Evolutionary conservation across 306 rosid species (phyloP).

Genomic region (Castanospermum australe): DNA sequence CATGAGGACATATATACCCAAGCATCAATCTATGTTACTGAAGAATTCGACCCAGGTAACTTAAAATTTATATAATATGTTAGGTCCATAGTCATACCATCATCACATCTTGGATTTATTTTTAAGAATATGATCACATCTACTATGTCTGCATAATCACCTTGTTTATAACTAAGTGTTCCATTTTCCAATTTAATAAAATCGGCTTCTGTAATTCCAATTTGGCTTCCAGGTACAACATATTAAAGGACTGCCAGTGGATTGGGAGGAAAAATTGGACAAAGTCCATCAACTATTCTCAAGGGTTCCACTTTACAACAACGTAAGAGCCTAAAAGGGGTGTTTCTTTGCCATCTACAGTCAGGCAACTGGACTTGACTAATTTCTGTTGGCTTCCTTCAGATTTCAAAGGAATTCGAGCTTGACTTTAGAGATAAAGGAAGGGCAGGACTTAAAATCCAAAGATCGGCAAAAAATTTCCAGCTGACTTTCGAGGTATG

Average conservation of each 20-base stretch:
- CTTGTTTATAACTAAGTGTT: not conserved
- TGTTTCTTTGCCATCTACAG: not conserved
- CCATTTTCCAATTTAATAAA: not conserved
- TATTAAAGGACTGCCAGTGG: conserved; percentile 64
- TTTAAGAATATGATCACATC: not conserved
- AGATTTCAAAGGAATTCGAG: conserved; percentile 79
- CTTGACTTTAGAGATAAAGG: conserved; percentile 89
- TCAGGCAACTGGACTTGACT: not conserved
- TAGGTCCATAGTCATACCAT: not conserved
- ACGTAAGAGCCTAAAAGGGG: conserved; percentile 37
- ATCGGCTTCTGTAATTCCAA: not conserved
- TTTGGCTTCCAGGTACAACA: conserved; percentile 54
- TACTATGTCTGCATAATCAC: not conserved
- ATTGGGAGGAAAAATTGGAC: conserved; percentile 66
- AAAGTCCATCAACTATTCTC: conserved; percentile 71
- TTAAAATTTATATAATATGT: not conserved
- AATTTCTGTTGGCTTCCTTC: conserved; percentile 13
- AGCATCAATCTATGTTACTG: conserved; percentile 73
- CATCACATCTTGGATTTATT: not conserved
- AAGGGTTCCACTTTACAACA: conserved; percentile 73
- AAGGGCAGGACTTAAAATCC: conserved; percentile 67
- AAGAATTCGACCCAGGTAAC: conserved; percentile 73
- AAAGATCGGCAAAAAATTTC: conserved; percentile 81
- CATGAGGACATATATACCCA: conserved; percentile 72
- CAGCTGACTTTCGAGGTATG: conserved; percentile 85